Conservation (phyloP, 352 stramenopile species). For the Pythium dissimile region DNA sequence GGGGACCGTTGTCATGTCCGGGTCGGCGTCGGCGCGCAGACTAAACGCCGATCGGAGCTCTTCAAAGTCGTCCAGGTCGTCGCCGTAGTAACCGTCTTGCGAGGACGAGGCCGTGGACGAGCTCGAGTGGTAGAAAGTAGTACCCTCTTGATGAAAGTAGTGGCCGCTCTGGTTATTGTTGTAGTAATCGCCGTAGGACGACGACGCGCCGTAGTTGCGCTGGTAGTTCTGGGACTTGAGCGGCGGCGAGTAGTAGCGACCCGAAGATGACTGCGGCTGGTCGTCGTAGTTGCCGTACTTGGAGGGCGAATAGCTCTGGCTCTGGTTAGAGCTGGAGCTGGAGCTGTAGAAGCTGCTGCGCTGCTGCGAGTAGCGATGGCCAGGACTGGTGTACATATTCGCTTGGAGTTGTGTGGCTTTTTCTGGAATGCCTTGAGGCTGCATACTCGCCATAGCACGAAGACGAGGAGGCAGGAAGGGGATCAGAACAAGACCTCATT, state of each 20-base stretch:
- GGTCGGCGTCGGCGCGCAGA: slow-evolving; percentile 26
- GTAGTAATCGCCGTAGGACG: slow-evolving; percentile 38
- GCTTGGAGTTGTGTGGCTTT: slow-evolving; percentile 13
- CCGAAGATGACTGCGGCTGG: slow-evolving; percentile 1
- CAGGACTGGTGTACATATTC: slow-evolving; percentile 17
- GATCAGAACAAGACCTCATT: neutral
- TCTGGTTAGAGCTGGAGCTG: slow-evolving; percentile 20
- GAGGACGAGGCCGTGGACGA: slow-evolving; percentile 76
- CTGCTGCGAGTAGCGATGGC: slow-evolving; percentile 16
- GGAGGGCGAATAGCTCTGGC: slow-evolving; percentile 22
- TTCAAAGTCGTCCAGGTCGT: slow-evolving; percentile 72
- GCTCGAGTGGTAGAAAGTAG: slow-evolving; percentile 53
- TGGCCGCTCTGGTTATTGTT: slow-evolving; percentile 33
- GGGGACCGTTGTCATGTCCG: slow-evolving; percentile 76
- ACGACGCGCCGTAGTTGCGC: neutral
- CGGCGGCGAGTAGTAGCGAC: slow-evolving; percentile 21
- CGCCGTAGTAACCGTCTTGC: slow-evolving; percentile 72
- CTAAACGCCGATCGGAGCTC: slow-evolving; percentile 35
- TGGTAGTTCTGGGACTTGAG: slow-evolving; percentile 23
- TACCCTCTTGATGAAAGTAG: slow-evolving; percentile 36
- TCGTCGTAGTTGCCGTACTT: slow-evolving; percentile 21
- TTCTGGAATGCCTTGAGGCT: slow-evolving; percentile 20
- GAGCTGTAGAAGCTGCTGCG: slow-evolving; percentile 9
- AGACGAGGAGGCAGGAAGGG: neutral
- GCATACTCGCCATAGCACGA: slow-evolving; percentile 8